phyloP scores from a whole-genome alignment of 2,329 filamentous ascomycete species.

The Penicillium paneum region DNA sequence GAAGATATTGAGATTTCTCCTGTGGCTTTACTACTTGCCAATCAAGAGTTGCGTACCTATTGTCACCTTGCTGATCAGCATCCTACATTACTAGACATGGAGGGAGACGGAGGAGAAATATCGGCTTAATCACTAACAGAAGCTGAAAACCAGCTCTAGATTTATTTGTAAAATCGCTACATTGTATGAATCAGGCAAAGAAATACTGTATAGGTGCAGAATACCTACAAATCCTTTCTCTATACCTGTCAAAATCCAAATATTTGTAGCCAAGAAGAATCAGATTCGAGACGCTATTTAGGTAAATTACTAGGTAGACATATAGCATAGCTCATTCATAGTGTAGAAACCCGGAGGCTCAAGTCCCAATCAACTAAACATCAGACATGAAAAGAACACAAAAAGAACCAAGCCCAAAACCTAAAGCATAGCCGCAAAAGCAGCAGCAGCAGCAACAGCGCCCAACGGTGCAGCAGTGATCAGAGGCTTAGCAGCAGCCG shows the following conservation, averaged over 20 bases:
- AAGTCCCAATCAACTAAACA: not conserved
- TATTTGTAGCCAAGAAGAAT: not conserved
- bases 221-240: not conserved
- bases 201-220: too few relatives aligned
- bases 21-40: not conserved
- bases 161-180: too few relatives aligned
- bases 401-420: not conserved
- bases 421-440: conserved; percentile 10
- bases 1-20: not conserved
- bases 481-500: not conserved
- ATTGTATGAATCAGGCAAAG: too few relatives aligned
- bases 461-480: conserved; percentile 2
- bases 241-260: too few relatives aligned
- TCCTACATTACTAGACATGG: not conserved
- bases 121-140: too few relatives aligned
- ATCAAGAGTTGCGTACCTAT: not conserved
- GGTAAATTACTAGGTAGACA: not conserved
- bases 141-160: too few relatives aligned
- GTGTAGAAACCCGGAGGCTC: not conserved
- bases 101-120: too few relatives aligned
- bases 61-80: not conserved
- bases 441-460: conserved; percentile 9
- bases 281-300: too few relatives aligned
- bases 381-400: not conserved
- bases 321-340: not conserved